phyloP scores from a whole-genome alignment of 768 basidiomycete species.

The Scleroderma bovista region DNA sequence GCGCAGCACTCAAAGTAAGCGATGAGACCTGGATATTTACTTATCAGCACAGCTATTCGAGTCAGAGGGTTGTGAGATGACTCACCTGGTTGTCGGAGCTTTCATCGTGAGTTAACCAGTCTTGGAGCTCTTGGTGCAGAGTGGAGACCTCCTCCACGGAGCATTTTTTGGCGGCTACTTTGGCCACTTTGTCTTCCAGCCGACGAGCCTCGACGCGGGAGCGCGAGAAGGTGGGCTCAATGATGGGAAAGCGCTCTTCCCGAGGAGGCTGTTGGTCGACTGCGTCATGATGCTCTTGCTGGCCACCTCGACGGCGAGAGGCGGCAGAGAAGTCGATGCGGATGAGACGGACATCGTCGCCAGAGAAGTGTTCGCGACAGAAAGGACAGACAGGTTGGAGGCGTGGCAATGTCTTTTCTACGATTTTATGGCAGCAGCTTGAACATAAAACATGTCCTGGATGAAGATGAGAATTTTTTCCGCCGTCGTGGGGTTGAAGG shows the following conservation, averaged over 20 bases:
- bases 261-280: slow-evolving; percentile 38
- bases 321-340: slow-evolving; percentile 73
- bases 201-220: slow-evolving; percentile 53
- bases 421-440: slow-evolving; percentile 71
- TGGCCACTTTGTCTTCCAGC: slow-evolving; percentile 73
- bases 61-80: slow-evolving; percentile 13
- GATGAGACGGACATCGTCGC: slow-evolving; percentile 65
- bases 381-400: slow-evolving; percentile 76
- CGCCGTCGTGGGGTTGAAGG: slow-evolving; percentile 2
- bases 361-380: slow-evolving; percentile 71
- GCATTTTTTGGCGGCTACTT: slow-evolving; percentile 79
- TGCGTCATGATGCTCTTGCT: slow-evolving; percentile 43
- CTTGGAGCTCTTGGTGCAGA: slow-evolving; percentile 74
- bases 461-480: slow-evolving; percentile 22
- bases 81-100: slow-evolving; percentile 62
- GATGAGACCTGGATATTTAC: slow-evolving; percentile 47
- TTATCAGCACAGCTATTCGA: slow-evolving; percentile 5
- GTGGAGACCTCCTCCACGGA: slow-evolving; percentile 79
- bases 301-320: slow-evolving; percentile 48
- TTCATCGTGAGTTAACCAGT: slow-evolving; percentile 61
- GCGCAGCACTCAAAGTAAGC: slow-evolving; percentile 68
- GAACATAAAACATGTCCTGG: slow-evolving; percentile 78
- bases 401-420: slow-evolving; percentile 72
- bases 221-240: slow-evolving; percentile 36
- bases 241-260: slow-evolving; percentile 44